Base-by-base conservation (phyloP, 169 alveolate genomes). In the Eimeria praecox region DNA sequence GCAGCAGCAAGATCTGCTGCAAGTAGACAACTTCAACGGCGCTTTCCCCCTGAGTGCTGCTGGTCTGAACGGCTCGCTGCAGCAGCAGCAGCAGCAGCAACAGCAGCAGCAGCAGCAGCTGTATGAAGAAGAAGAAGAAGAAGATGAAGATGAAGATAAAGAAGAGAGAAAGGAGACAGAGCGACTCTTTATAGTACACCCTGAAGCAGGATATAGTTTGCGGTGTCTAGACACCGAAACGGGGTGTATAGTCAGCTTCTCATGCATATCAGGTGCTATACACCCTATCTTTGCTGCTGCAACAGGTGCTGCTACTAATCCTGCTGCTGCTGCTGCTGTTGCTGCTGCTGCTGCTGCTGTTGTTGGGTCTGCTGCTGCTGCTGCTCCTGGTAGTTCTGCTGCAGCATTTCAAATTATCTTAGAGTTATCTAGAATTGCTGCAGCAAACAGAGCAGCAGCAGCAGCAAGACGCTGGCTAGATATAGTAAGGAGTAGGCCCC, bases 81-180 rank as follows among this genome's bases (percentile, higher is more conserved):
- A 69, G 80, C 46, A 30, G 80, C 80, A n/a, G 80, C 80, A 30
- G 80, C 80, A 69, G 80, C 80, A 69, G 38, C 80, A 30, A 59
- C 87, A 77, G 87, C 62, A 77, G 56, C 87, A 77, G 87, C 62
- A 77, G 87, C 87, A 40, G 52, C 56, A 35, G 87, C 62, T 14
- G 87, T 18, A 4, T 30, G 56, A 77, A 59, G 33, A 6, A 3
- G 87, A 18, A 77, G 62, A 30, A 22, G 87, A 22, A n/a, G 56
- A 49, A 38, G 35, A 49, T 16, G 89, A 30, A 44, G 24, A 3
- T 18, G 6, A 6, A 38, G 4, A 64, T 24, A 8, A 30, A 78
- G 66, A 38, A 16, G 66, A 27, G 16, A 64, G 40, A 18, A 38
- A 6, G 6, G 90, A 33, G 33, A 49, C 69, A 27, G 44, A 40